Conservation (phyloP, 2,329 filamentous ascomycete genomes). For the Aspergillus eucalypticola region DNA sequence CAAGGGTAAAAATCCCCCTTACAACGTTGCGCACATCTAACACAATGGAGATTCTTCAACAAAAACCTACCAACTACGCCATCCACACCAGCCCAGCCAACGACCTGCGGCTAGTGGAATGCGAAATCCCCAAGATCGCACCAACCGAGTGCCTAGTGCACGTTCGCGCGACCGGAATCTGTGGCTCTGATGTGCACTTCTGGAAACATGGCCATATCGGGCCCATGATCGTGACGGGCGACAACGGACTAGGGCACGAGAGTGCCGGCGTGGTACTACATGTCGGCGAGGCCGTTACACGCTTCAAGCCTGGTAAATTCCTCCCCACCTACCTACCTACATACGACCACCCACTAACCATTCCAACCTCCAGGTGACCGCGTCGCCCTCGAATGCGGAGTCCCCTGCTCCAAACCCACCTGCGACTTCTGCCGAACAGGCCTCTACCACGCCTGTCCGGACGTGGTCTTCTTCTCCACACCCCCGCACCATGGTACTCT, state of each 20-base stretch:
- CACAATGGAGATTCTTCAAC: constrained; percentile 18
- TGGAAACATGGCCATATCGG: constrained; percentile 25
- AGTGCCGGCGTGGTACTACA: constrained; percentile 21
- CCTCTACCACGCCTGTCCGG: constrained; percentile 22
- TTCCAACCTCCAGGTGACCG: constrained; percentile 12
- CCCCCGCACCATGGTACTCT: constrained; percentile 23
- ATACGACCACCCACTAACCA: neutral
- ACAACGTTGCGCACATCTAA: neutral
- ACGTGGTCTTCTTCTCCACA: constrained; percentile 23
- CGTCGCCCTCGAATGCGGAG: constrained; percentile 22
- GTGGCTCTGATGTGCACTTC: constrained; percentile 24
- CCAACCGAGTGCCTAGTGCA: constrained; percentile 19
- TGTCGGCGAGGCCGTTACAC: constrained; percentile 18
- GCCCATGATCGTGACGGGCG: constrained; percentile 20
- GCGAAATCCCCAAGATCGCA: constrained; percentile 17
- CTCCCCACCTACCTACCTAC: neutral
- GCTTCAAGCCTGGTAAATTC: constrained; percentile 19
- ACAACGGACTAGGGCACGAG: constrained; percentile 24
- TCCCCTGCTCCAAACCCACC: constrained; percentile 22
- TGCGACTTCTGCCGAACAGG: constrained; percentile 22
- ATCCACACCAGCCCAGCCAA: constrained; percentile 22
- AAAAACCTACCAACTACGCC: constrained; percentile 19
- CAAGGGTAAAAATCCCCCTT: no score
- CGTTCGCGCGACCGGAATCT: constrained; percentile 22
- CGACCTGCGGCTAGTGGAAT: constrained; percentile 22